These are phyloP conservation scores for Kuraishia ogatae DNA, from an alignment of 805 yeast genomes.

Conservation along the genomic window DNA sequence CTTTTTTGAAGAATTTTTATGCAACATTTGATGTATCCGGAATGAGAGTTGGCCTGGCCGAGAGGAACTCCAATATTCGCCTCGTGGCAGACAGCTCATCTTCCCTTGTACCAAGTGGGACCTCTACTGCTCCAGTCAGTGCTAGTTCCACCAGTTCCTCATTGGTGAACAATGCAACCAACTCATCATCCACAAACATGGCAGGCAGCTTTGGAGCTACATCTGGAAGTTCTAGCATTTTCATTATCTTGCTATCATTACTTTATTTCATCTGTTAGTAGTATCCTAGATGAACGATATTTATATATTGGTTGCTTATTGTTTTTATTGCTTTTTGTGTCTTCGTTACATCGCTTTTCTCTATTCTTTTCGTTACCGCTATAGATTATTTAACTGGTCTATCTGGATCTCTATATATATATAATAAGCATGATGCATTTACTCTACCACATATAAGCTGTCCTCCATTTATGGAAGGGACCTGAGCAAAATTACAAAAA, in stretches of 20 bases:
- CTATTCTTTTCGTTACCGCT: not conserved
- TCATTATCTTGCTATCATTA: not conserved
- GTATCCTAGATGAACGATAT: not conserved
- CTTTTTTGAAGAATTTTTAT: constrained; percentile 46
- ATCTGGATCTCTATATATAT: not conserved
- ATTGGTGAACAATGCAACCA: not conserved
- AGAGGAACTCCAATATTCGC: constrained; percentile 22
- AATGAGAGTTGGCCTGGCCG: constrained; percentile 46
- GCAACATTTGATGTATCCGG: constrained; percentile 48
- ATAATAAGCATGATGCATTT: not conserved
- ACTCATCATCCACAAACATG: not conserved
- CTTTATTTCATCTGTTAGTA: not conserved
- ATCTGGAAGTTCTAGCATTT: not conserved
- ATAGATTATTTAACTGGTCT: not conserved
- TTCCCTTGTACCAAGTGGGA: constrained; percentile 1
- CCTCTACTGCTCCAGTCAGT: not conserved
- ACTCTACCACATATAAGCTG: not conserved
- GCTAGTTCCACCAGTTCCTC: not conserved
- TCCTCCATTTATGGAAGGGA: not conserved
- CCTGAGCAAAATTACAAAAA: not conserved
- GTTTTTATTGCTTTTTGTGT: not conserved
- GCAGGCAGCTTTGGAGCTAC: not conserved
- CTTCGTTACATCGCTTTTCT: too few species aligned
- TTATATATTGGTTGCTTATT: not conserved
- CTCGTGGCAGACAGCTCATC: constrained; percentile 9